Base-by-base conservation (phyloP, 2,329 filamentous ascomycete genomes). In the Botryotinia narcissicola region DNA sequence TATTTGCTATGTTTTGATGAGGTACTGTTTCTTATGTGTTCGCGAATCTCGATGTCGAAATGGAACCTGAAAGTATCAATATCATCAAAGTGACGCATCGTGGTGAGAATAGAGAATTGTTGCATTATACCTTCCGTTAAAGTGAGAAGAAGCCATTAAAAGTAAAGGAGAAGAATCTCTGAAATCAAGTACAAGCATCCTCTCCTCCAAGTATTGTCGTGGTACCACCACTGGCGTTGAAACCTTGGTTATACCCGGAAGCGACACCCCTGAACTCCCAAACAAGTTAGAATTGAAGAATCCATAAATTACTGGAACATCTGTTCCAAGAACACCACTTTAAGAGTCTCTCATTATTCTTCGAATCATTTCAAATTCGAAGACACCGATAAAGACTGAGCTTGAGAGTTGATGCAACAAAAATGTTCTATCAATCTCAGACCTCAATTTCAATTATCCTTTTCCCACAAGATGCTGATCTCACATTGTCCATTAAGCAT, bases 361-460 rank as follows among this genome's bases (percentile, higher is more conserved):
- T 3, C 6, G 8, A 4, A 18, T 18, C 1, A 16, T 0, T 57
- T 32, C n/a, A 57, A 57, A 32, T 57, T 32, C 14, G n/a, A 57
- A 29, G n/a, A 14, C 6, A 0, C 14, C 1, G 6, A 57, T 0
- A 1, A 18, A 57, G 0, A 29, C 9, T 57, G 3, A 29, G 51
- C n/a, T 29, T 32, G n/a, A 9, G n/a, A 57, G 14, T 29, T 57
- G 51, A 18, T 32, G 51, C 14, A 18, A 18, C 6, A n/a, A 29
- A 57, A 32, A 57, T 29, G 14, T 4, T 8, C n/a, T 29, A 3
- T 8, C 9, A 48, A 48, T 57, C 6, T 14, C 14, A 57, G 48
- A 57, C 7, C n/a, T n/a, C n/a, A 9, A 57, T 29, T 18, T 18
- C 14, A 57, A 9, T 8, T 4, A 29, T 9, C 5, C 51, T 0